Evolutionary conservation across 2,329 filamentous ascomycete genomes (phyloP), one percentile per base, ranked within the genome.

Genomic region (Talaromyces sp.): DNA sequence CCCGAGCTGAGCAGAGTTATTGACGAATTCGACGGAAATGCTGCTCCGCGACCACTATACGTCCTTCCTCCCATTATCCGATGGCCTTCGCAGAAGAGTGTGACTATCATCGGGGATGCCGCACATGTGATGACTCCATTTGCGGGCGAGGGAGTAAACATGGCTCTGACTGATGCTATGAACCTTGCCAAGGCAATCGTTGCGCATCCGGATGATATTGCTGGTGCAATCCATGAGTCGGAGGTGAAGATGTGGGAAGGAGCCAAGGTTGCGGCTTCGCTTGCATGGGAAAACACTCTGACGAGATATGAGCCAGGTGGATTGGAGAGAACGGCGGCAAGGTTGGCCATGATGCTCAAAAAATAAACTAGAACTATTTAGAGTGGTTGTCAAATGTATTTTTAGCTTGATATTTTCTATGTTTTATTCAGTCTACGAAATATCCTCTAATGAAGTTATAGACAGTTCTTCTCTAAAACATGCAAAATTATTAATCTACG

Each of bases 91-190:
- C 60, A 57, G 8, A 49, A 66, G 30, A 65, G 66, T n/a, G 57
- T 68, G 1, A 70, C 70, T 4, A 42, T 72, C 7, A 65, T 69
- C 28, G 70, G 70, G 4, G 67, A 72, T 54, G 66, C 71, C 19
- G 67, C 70, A 4, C 69, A 71, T 60, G 39, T 71, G 7, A 72
- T 72, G 70, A 65, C 63, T 3, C 69, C 68, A 3, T 73, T 72
- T 63, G 64, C 68, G 17, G 71, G 68, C 6, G 65, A 67, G 32
- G 65, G 66, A 10, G 66, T 70, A 9, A 72, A 71, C n/a, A 39
- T 62, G 3, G 63, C 63, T n/a, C 54, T 64, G 49, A 36, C 58
- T 10, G 63, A 64, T 51, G 57, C 49, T n/a, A 57, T 64, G 53
- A 49, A 63, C 30, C 60, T 64, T 39, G 57, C 60, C 10, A 58